These are phyloP conservation scores for Schoenoplectus tabernaemontani DNA, from an alignment of 202 grass and related monocot species.

Conservation along the genomic window DNA sequence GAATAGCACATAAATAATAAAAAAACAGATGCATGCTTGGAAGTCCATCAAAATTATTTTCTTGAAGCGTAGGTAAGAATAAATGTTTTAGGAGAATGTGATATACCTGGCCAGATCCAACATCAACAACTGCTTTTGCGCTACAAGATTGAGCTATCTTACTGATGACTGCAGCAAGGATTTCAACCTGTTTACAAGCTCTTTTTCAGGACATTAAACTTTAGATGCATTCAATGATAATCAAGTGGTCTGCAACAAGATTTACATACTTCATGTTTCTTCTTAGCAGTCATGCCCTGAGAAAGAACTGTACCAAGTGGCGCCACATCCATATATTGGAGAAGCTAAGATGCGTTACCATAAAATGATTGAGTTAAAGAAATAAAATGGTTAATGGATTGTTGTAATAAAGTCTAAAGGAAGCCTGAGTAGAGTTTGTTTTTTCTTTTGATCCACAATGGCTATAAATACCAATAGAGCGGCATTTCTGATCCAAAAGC, in stretches of 20 bases:
- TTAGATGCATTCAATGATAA: neutral
- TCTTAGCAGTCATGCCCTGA: constrained; percentile 95
- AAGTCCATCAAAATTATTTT: neutral
- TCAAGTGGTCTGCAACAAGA: neutral
- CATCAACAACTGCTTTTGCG: constrained; percentile 68
- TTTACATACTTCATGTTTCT: constrained; percentile 92
- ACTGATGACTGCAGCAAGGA: constrained; percentile 47
- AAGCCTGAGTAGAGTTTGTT: neutral
- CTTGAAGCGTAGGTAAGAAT: neutral
- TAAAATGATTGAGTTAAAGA: too few relatives aligned
- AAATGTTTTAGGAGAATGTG: neutral
- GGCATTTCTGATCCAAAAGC: neutral
- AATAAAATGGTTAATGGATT: neutral
- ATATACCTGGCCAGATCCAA: constrained; percentile 88
- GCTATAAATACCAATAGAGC: neutral
- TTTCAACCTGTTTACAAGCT: constrained; percentile 51
- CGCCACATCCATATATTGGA: constrained; percentile 40
- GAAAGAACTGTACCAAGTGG: constrained; percentile 67
- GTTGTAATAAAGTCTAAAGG: neutral
- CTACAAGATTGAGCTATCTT: constrained; percentile 35
- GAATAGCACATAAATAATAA: neutral
- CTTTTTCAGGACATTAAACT: neutral
- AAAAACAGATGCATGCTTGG: neutral
- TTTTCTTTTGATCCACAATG: neutral
- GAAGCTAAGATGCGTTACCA: constrained; percentile 40